Percentiles rank a stretch among this genome's conserved stretches.
Evolutionary conservation across 2,329 filamentous ascomycete genomes (phyloP).

Genomic region (Knoxdaviesia capensis): DNA sequence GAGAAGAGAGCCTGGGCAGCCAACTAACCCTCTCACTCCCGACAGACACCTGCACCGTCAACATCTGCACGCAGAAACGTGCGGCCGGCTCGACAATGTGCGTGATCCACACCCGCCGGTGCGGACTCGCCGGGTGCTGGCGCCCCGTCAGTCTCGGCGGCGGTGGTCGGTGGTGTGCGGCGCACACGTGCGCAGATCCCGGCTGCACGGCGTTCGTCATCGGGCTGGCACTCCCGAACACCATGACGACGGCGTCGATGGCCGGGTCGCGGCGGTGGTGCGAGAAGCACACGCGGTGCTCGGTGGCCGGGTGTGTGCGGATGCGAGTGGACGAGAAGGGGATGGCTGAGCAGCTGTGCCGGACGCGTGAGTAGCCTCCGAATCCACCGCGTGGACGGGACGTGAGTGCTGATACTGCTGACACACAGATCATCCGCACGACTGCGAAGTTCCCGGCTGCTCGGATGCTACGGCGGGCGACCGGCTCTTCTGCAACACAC

Average conservation of each 20-base stretch:
- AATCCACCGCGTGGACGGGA: no score
- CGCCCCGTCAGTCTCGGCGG: conserved; percentile 1
- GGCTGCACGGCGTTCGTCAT: not conserved
- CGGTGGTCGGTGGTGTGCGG: not conserved
- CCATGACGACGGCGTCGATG: no score
- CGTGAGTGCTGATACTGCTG: no score
- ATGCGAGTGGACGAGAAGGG: not conserved
- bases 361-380: no score
- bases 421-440: not conserved
- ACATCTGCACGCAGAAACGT: conserved; percentile 5
- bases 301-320: not conserved
- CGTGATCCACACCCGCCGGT: conserved; percentile 4
- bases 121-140: conserved; percentile 5
- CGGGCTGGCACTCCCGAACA: not conserved
- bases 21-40: not conserved
- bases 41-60: conserved; percentile 6
- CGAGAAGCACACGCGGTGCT: conserved; percentile 1
- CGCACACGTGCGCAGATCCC: conserved; percentile 1
- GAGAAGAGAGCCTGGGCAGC: no score
- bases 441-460: not conserved
- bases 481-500: conserved; percentile 1
- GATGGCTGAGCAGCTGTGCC: no score
- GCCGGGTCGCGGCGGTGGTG: no score
- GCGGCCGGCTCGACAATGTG: conserved; percentile 3
- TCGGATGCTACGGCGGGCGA: not conserved